Percentiles rank a stretch among this genome's conserved stretches.
These are phyloP conservation scores for Posidonia australis DNA, from an alignment of 106 monocot genomes.

Conservation along the genomic window DNA sequence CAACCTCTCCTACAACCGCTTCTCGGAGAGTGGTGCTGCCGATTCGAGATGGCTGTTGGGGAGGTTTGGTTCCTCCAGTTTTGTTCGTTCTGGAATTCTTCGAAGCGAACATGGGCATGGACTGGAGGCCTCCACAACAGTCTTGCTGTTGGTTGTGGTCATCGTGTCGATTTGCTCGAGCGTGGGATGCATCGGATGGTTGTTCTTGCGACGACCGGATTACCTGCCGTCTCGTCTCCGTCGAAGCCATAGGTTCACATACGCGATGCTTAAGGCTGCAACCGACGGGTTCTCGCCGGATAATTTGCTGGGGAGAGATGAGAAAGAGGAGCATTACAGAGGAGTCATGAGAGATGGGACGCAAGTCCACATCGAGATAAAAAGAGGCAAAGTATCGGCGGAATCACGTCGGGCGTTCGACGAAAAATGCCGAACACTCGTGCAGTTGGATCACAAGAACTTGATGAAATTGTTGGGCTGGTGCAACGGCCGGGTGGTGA, in stretches of 20 bases:
- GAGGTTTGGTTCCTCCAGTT: conserved; percentile 8
- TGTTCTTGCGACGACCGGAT: conserved; percentile 7
- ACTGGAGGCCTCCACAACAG: not conserved
- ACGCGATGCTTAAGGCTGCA: conserved; percentile 10
- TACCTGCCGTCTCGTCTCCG: conserved; percentile 1
- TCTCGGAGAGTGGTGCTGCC: not conserved
- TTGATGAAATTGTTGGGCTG: conserved; percentile 12
- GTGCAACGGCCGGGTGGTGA: conserved; percentile 6
- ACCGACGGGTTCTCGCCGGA: conserved; percentile 12
- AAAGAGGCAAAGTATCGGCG: not conserved
- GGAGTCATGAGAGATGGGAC: conserved; percentile 3
- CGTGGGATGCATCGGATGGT: conserved; percentile 13
- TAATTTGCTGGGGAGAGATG: conserved; percentile 4
- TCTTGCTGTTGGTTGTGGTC: conserved; percentile 7
- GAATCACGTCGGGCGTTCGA: not conserved
- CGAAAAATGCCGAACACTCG: conserved; percentile 2
- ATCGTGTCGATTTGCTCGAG: not conserved
- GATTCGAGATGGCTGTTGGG: not conserved
- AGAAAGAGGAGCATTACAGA: conserved; percentile 2
- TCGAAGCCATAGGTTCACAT: conserved; percentile 5
- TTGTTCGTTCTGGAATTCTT: conserved; percentile 9
- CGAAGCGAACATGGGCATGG: not conserved
- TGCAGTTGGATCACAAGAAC: conserved; percentile 7
- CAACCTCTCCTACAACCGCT: conserved; percentile 8
- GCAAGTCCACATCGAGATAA: conserved; percentile 1